Evolutionary conservation across 2,329 filamentous ascomycete genomes (phyloP), one percentile per base, ranked within the genome.

Genomic region (Neofusicoccum umdonicola): DNA sequence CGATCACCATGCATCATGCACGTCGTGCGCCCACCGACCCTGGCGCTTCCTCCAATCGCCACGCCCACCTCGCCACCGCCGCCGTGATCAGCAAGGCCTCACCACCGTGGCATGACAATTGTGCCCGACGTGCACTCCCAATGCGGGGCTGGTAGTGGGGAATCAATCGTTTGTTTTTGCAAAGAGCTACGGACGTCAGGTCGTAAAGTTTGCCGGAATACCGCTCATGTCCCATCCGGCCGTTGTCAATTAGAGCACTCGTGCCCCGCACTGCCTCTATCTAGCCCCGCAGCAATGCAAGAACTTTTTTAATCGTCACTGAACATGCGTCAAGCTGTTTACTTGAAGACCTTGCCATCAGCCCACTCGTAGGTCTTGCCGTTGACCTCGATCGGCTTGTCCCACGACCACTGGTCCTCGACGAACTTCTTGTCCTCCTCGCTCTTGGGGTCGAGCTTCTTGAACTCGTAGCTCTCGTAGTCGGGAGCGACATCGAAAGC

Each of bases 271-370:
- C 31, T 63, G 50, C 51, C 41, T 47, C 62, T 47, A 47, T 57
- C 50, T 63, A 48, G 42, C 41, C 50, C 48, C 62, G 42, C 62
- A 63, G 62, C 51, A 57, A 57, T 63, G 62, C 50, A 63, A 13
- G 3, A 48, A 50, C 57, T 45, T 57, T 56, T 41, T 22, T 39
- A 41, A 11, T 57, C 58, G 37, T 47, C 42, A 17, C 31, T 19
- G 22, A 34, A n/a, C 41, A 17, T 13, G 15, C 42, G 8, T 57
- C 41, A 48, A 57, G 35, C 27, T 66, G 42, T 84, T 87, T 97
- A 98, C 87, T 98, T 98, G 91, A 97, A 98, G 80, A 98, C 93
- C 88, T 98, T 97, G 79, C 95, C 95, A 76, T 92, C 90, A 77
- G 90, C 90, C 84, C 90, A 92, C 79, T 88, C 83, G 83, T 93